These are phyloP conservation scores for Thuja plicata DNA, from an alignment of 83 land plant species.

Conservation along the genomic window DNA sequence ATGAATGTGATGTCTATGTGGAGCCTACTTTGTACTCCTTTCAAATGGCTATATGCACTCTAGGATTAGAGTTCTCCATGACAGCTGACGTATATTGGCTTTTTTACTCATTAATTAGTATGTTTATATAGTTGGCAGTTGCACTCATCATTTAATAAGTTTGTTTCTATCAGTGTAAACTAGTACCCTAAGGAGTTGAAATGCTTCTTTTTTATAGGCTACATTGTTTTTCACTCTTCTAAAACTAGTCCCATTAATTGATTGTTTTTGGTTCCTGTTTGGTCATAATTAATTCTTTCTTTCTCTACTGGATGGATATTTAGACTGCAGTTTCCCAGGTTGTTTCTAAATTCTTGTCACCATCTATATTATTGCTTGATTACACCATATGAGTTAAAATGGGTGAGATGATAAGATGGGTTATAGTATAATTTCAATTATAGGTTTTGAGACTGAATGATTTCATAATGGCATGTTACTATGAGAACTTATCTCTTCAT, in stretches of 20 bases:
- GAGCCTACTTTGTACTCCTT: too few relatives aligned
- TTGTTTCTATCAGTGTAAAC: too few relatives aligned
- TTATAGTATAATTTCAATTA: too few relatives aligned
- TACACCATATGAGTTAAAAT: neutral
- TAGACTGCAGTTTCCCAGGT: neutral
- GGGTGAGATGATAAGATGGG: neutral
- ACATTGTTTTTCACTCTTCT: neutral
- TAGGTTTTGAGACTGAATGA: neutral
- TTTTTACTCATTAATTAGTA: too few relatives aligned
- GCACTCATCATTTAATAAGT: too few relatives aligned
- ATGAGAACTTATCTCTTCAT: neutral
- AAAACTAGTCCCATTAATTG: neutral
- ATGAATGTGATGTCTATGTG: too few relatives aligned
- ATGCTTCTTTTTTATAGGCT: neutral
- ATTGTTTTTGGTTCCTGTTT: neutral
- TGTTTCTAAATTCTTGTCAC: neutral
- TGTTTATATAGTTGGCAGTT: too few relatives aligned
- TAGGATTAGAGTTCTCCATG: too few relatives aligned
- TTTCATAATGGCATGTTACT: neutral
- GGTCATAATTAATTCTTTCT: neutral
- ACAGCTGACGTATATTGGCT: too few relatives aligned
- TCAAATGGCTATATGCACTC: too few relatives aligned
- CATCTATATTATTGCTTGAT: neutral
- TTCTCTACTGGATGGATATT: neutral
- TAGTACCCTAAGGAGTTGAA: neutral